These are phyloP conservation scores for Aureobasidium subglaciale DNA, from an alignment of 2,329 filamentous ascomycete species.

Conservation along the genomic window DNA sequence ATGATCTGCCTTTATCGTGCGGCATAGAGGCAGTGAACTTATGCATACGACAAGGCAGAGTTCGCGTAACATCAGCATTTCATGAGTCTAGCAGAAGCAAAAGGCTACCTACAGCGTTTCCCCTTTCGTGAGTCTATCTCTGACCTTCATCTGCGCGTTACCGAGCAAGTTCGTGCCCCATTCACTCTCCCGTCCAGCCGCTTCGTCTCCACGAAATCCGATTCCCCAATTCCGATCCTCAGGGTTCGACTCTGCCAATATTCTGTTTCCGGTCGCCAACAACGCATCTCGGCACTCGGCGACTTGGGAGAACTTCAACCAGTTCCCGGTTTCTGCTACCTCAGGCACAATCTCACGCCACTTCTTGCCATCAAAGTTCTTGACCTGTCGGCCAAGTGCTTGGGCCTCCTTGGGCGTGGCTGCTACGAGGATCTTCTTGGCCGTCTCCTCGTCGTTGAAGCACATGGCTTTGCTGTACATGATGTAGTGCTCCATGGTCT, in stretches of 20 bases:
- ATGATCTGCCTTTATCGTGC: too few relatives aligned
- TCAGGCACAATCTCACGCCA: conserved; percentile 23
- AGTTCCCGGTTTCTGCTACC: conserved; percentile 29
- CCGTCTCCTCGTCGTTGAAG: conserved; percentile 26
- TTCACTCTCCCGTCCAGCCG: conserved; percentile 22
- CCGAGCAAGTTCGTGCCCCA: conserved; percentile 31
- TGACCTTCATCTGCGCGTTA: conserved; percentile 29
- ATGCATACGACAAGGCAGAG: too few relatives aligned
- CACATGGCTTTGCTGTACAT: conserved; percentile 32
- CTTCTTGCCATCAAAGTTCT: conserved; percentile 25
- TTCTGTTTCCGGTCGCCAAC: conserved; percentile 26
- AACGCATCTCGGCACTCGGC: conserved; percentile 23
- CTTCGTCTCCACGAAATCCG: conserved; percentile 28
- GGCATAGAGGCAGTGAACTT: too few relatives aligned
- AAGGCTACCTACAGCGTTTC: conserved; percentile 11
- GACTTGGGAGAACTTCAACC: conserved; percentile 29
- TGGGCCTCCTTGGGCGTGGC: conserved; percentile 24
- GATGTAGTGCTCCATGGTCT: conserved; percentile 27
- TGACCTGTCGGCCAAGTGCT: conserved; percentile 27
- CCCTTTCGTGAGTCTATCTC: conserved; percentile 23
- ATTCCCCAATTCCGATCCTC: conserved; percentile 31
- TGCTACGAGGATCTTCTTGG: conserved; percentile 23
- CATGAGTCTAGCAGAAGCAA: too few relatives aligned
- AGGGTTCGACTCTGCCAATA: conserved; percentile 31
- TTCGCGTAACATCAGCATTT: too few relatives aligned